These are phyloP conservation scores for Saccharomyces hybrid DNA, from an alignment of 1,139 yeast species.

Conservation along the genomic window DNA sequence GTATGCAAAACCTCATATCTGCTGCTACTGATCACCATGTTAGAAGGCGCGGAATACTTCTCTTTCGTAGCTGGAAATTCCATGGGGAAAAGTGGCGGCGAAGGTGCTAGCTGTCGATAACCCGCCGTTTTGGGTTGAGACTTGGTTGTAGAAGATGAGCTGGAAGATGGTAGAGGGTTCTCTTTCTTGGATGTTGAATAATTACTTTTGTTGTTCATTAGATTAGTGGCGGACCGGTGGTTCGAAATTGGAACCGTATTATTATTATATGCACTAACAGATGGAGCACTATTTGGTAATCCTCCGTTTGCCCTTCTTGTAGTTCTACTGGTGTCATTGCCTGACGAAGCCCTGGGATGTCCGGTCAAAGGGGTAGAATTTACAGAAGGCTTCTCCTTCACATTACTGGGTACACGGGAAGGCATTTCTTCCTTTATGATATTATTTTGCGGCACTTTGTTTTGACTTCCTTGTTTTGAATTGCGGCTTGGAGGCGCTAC, in stretches of 20 bases:
- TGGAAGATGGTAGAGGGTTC: not conserved
- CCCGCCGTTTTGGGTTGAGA: not conserved
- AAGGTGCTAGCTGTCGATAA: conserved; percentile 1
- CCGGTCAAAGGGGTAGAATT: not conserved
- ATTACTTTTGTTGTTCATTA: not conserved
- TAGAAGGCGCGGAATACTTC: conserved; percentile 12
- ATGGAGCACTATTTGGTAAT: not conserved
- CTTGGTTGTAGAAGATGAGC: not conserved
- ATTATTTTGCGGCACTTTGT: not conserved
- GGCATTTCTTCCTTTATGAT: not conserved
- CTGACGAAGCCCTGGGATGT: not conserved
- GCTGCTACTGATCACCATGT: conserved; percentile 30
- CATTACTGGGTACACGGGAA: not conserved
- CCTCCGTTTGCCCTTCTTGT: not conserved
- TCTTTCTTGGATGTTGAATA: not conserved
- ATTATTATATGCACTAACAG: not conserved
- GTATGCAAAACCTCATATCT: conserved; percentile 29
- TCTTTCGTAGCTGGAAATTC: not conserved
- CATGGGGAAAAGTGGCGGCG: conserved; percentile 3
- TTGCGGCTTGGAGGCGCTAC: not conserved
- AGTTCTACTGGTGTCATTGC: not conserved
- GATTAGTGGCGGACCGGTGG: not conserved
- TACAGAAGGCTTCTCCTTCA: not conserved
- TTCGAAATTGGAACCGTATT: not conserved
- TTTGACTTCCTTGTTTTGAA: not conserved